phyloP scores from a whole-genome alignment of 2,329 filamentous ascomycete genomes.

The Aphanocladium album region DNA sequence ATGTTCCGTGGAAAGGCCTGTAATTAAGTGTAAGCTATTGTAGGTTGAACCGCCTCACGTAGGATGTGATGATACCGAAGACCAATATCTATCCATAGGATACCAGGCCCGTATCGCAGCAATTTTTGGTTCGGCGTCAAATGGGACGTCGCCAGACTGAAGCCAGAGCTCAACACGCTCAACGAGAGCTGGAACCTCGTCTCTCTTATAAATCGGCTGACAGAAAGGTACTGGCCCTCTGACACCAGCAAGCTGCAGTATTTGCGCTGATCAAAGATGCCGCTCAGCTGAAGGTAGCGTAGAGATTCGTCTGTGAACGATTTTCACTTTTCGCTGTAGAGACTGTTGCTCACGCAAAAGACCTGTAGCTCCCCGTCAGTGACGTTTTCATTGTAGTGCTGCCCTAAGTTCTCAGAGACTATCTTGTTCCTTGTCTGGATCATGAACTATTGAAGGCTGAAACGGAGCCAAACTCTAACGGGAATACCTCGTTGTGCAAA shows the following conservation, averaged over 20 bases:
- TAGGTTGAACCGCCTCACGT: not conserved
- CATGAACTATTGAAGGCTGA: not conserved
- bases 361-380: not conserved
- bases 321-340: not conserved
- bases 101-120: not conserved
- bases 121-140: not conserved
- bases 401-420: not conserved
- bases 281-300: not conserved
- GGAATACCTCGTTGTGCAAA: no score
- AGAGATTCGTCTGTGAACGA: not conserved
- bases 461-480: not conserved
- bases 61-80: not conserved
- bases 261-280: not conserved
- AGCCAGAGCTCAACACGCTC: not conserved
- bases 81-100: not conserved
- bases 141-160: not conserved
- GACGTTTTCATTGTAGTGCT: not conserved
- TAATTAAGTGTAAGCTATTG: no score
- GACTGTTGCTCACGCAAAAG: not conserved
- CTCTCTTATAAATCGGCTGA: not conserved
- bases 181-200: not conserved
- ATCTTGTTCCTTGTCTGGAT: not conserved
- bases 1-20: not conserved
- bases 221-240: not conserved
- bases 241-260: not conserved